Base-by-base conservation (phyloP, 345 rosid species). In the Microthlaspi erraticum region DNA sequence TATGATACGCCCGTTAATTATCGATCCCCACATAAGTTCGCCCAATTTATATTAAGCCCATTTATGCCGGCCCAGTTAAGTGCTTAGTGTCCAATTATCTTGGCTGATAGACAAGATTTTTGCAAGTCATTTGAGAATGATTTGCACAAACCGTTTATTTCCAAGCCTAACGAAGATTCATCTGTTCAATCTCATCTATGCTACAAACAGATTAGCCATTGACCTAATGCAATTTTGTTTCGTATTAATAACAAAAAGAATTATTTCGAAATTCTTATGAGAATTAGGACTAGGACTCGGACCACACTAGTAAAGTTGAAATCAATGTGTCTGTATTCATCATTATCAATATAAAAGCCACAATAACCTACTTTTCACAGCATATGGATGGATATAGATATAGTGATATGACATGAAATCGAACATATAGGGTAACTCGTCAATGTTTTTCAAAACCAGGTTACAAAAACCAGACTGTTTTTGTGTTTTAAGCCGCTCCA, bases 261-360 rank as follows among this genome's bases (percentile, higher is more conserved):
- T 17, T 18, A n/a, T n/a, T n/a, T n/a, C n/a, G n/a, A n/a, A n/a
- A n/a, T n/a, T n/a, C n/a, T 46, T 57, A 48, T 46, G 38, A 36
- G 43, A 69, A 48, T 56, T 29, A 45, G 49, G 23, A 42, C 12
- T 51, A 36, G 33, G 29, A 34, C 8, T 58, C 8, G 13, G 62
- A 33, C 62, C 19, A 62, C 7, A 38, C 55, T 19, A 31, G 62
- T 43, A 33, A 20, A 71, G 31, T 71, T 51, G 48, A 43, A 41
- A n/a, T 41, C 11, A 42, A 39, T 61, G 42, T 46, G 73, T 58
- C 46, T 19, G 45, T 50, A 17, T 31, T 44, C 9, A 42, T 52
- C 60, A 60, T 9, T 60, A 12, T 50, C 53, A 53, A 41, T 50
- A 16, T 49, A 17, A 50, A 65, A 60, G 41, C 60, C 20, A 39